phyloP scores from a whole-genome alignment of 805 yeast species.

The Ogataea methylovora region DNA sequence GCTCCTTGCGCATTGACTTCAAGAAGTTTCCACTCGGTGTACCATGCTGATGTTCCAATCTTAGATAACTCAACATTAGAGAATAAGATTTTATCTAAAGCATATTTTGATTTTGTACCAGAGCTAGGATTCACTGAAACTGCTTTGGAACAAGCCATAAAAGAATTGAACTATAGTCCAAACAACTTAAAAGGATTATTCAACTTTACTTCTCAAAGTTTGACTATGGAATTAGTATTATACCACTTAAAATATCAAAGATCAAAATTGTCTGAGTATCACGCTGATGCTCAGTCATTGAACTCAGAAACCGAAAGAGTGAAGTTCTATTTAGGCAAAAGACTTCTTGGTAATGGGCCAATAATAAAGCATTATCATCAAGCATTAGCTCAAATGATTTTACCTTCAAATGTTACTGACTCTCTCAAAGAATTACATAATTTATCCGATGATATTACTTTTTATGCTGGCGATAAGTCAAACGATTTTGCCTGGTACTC shows the following conservation, averaged over 20 bases:
- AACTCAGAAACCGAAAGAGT: constrained; percentile 16
- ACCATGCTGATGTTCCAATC: constrained; percentile 29
- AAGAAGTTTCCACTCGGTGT: constrained; percentile 31
- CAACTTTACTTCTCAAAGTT: constrained; percentile 24
- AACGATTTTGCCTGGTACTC: constrained; percentile 90
- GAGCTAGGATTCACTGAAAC: constrained; percentile 33
- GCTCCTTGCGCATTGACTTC: no score
- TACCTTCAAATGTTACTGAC: constrained; percentile 51
- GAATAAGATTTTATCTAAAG: constrained; percentile 25
- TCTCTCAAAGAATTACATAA: constrained; percentile 65
- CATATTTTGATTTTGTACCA: constrained; percentile 31
- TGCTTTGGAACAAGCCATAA: constrained; percentile 37
- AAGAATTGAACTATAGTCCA: constrained; percentile 30
- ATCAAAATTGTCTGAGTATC: constrained; percentile 25
- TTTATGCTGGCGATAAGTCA: constrained; percentile 68
- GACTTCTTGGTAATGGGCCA: constrained; percentile 47
- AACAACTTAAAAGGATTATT: constrained; percentile 35
- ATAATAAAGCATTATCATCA: constrained; percentile 33
- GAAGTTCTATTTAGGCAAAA: constrained; percentile 28
- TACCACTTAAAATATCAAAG: constrained; percentile 41
- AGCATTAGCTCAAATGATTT: constrained; percentile 53
- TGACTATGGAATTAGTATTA: constrained; percentile 34
- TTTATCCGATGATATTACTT: constrained; percentile 78
- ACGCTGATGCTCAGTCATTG: constrained; percentile 13
- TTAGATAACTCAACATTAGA: constrained; percentile 27